A percentile compares a stretch with the other conserved stretches of the same genome.
phyloP scores from a whole-genome alignment of 2,329 filamentous ascomycete genomes.

The Stachybotrys elegans region DNA sequence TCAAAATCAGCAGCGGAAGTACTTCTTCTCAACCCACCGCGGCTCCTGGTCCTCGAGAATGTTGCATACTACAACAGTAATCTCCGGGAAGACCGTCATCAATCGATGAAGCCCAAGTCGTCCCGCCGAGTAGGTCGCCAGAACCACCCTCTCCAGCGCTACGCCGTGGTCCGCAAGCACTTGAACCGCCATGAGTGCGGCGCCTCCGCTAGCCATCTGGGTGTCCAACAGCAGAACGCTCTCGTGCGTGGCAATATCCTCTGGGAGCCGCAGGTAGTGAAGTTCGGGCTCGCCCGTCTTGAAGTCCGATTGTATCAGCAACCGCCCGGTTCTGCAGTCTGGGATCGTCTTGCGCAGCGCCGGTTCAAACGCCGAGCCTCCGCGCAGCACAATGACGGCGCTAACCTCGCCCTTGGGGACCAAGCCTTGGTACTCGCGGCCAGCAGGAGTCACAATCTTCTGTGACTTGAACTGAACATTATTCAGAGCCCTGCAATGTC shows the following conservation, averaged over 20 bases:
- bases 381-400: conserved; percentile 83
- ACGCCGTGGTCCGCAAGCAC: conserved; percentile 96
- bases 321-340: conserved; percentile 81
- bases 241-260: conserved; percentile 67
- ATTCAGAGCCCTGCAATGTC: conserved; percentile 60
- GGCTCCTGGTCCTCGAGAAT: conserved; percentile 78
- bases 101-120: conserved; percentile 78
- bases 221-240: conserved; percentile 84
- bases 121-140: conserved; percentile 89
- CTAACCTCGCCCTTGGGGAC: conserved; percentile 68
- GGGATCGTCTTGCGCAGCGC: conserved; percentile 87
- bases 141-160: conserved; percentile 74
- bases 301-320: conserved; percentile 86
- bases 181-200: conserved; percentile 86
- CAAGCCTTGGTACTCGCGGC: conserved; percentile 66
- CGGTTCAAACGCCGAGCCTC: conserved; percentile 82
- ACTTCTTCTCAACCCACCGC: conserved; percentile 84
- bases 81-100: conserved; percentile 81
- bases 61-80: conserved; percentile 80
- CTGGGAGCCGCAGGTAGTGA: conserved; percentile 78
- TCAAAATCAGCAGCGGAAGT: conserved; percentile 90
- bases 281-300: conserved; percentile 86
- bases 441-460: conserved; percentile 66
- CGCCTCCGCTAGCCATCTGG: conserved; percentile 89
- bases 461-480: conserved; percentile 64